Conservation (phyloP, 352 stramenopile species). For the Globisporangium cederbergense region DNA sequence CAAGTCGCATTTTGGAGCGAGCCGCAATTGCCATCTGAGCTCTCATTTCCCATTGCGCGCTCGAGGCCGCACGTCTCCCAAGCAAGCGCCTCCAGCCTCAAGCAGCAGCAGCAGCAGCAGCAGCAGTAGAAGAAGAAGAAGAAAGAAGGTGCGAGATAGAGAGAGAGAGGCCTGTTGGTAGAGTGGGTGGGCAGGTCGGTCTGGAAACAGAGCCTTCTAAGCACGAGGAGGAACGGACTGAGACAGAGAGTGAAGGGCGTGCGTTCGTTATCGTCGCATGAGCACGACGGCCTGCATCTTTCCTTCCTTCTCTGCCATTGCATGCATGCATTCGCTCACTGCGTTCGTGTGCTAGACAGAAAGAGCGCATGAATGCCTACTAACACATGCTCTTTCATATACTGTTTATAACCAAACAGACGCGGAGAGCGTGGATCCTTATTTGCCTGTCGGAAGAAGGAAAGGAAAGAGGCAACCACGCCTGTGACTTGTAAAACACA, state of each 20-base stretch:
- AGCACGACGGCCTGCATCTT: neutral
- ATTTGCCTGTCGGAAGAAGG: neutral
- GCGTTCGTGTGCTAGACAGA: neutral
- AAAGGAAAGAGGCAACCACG: neutral
- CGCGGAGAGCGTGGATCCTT: neutral
- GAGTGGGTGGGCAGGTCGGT: neutral
- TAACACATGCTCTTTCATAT: slow-evolving; percentile 2
- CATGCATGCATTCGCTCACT: neutral
- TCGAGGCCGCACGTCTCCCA: slow-evolving; percentile 4
- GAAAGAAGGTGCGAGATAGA: neutral
- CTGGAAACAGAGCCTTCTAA: neutral
- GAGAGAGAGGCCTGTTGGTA: neutral
- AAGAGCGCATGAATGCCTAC: neutral
- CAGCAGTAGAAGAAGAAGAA: slow-evolving; percentile 12
- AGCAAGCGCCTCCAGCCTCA: neutral
- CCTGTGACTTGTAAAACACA: neutral
- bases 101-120: neutral
- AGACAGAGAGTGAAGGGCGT: neutral
- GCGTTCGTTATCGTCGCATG: neutral
- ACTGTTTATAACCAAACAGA: neutral
- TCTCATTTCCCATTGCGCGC: slow-evolving; percentile 16
- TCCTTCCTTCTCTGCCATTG: neutral
- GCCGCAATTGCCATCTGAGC: slow-evolving; percentile 1
- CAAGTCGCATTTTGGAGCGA: slow-evolving; percentile 1
- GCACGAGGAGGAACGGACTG: neutral